Conservation (phyloP, 1,139 yeast genomes). For the Diutina rugosa region DNA sequence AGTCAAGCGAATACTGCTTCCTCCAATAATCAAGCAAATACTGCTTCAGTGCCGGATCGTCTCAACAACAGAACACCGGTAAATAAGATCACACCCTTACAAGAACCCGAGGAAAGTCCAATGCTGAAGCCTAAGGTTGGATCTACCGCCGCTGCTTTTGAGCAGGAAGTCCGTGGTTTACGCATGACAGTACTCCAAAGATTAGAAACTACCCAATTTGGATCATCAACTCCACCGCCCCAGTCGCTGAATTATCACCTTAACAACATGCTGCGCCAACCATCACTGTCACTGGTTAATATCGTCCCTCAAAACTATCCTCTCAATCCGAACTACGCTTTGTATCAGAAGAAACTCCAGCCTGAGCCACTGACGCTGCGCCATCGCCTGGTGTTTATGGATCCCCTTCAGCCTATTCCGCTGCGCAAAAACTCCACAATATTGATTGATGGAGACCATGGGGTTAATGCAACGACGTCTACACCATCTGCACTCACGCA, state of each 20-base stretch:
- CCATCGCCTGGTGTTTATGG: constrained; percentile 19
- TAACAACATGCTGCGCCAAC: not conserved
- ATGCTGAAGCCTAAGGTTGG: constrained; percentile 5
- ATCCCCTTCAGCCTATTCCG: constrained; percentile 22
- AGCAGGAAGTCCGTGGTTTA: not conserved
- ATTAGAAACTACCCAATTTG: not conserved
- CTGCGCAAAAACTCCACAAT: constrained; percentile 2
- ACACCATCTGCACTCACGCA: not conserved
- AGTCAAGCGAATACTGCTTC: not conserved
- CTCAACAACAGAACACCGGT: constrained; percentile 8
- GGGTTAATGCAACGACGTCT: not conserved
- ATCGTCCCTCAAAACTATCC: constrained; percentile 25
- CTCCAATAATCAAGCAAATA: not conserved
- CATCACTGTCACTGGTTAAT: constrained; percentile 3
- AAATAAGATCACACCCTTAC: constrained; percentile 4
- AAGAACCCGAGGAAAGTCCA: constrained; percentile 9
- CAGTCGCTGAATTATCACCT: not conserved
- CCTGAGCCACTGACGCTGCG: constrained; percentile 6
- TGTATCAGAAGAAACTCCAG: constrained; percentile 9
- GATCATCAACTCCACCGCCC: not conserved
- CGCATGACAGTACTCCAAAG: not conserved
- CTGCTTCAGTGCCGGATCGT: constrained; percentile 7
- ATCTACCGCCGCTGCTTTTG: not conserved
- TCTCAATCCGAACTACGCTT: constrained; percentile 22
- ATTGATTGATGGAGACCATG: not conserved